phyloP scores from a whole-genome alignment of 1,139 yeast genomes.

The Geotrichum fermentans region DNA sequence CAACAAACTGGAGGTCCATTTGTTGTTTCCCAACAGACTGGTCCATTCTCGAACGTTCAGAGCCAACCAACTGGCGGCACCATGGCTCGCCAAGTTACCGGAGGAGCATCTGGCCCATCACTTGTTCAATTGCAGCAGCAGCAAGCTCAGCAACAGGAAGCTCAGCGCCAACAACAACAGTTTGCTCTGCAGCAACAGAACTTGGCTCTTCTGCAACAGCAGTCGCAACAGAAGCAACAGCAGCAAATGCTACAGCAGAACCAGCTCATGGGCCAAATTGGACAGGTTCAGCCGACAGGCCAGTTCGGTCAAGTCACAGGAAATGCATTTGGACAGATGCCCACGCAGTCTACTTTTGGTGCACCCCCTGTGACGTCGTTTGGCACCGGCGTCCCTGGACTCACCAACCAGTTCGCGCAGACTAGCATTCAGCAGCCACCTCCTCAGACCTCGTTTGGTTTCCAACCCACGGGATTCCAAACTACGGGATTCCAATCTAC shows the following conservation, averaged over 20 bases:
- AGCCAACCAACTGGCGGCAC: slow-evolving; percentile 18
- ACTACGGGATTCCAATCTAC: neutral
- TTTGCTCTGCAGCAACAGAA: neutral
- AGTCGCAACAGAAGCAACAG: neutral
- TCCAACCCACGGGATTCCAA: slow-evolving; percentile 12
- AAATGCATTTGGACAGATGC: neutral
- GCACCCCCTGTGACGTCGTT: slow-evolving; percentile 5
- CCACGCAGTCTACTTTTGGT: neutral
- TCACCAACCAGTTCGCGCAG: slow-evolving; percentile 52
- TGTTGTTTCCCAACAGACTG: slow-evolving; percentile 7
- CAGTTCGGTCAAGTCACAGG: slow-evolving; percentile 2
- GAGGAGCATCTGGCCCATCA: slow-evolving; percentile 13
- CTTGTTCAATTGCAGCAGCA: slow-evolving; percentile 18
- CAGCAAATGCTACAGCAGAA: slow-evolving; percentile 6
- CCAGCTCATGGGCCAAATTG: neutral
- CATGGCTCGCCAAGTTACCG: slow-evolving; percentile 5
- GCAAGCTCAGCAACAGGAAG: slow-evolving; percentile 17
- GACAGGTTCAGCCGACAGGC: slow-evolving; percentile 1
- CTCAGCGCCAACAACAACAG: slow-evolving; percentile 2
- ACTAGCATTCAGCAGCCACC: slow-evolving; percentile 32
- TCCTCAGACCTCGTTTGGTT: slow-evolving; percentile 17
- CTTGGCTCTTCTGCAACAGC: neutral
- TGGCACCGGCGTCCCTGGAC: slow-evolving; percentile 22
- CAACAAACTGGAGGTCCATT: slow-evolving; percentile 15
- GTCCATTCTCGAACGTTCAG: slow-evolving; percentile 17